These are phyloP conservation scores for Candida peoriensis DNA, from an alignment of 805 yeast species.

Conservation along the genomic window DNA sequence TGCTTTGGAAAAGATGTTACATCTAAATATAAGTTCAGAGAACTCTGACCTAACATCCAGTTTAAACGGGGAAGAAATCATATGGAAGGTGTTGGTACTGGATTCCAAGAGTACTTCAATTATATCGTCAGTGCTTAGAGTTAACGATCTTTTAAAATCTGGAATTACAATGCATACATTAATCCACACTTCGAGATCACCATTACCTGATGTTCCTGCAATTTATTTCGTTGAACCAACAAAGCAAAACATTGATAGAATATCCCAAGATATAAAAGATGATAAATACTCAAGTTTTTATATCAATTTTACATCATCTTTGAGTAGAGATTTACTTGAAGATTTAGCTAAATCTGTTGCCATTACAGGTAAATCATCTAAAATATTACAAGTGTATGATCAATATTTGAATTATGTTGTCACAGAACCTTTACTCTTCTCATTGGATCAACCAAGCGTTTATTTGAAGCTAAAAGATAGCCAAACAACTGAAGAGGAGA, in stretches of 20 bases:
- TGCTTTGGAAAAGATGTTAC: constrained; percentile 76
- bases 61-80: constrained; percentile 56
- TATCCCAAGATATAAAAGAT: constrained; percentile 65
- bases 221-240: constrained; percentile 90
- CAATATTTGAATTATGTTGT: constrained; percentile 91
- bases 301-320: constrained; percentile 80
- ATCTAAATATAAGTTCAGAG: constrained; percentile 62
- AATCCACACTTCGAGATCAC: constrained; percentile 66
- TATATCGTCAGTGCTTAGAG: constrained; percentile 86
- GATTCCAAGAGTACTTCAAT: constrained; percentile 80
- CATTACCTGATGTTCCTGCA: constrained; percentile 91
- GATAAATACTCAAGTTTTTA: constrained; percentile 78
- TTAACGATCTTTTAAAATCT: constrained; percentile 81
- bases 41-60: constrained; percentile 48
- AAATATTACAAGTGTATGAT: constrained; percentile 85
- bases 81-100: constrained; percentile 88
- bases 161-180: constrained; percentile 90
- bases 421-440: constrained; percentile 87
- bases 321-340: constrained; percentile 76
- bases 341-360: constrained; percentile 84
- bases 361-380: constrained; percentile 58
- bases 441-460: constrained; percentile 61
- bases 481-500: constrained; percentile 65
- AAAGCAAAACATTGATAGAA: constrained; percentile 60
- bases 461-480: constrained; percentile 72